phyloP scores from a whole-genome alignment of 75 land plant species.

The Ceratopteris richardii region DNA sequence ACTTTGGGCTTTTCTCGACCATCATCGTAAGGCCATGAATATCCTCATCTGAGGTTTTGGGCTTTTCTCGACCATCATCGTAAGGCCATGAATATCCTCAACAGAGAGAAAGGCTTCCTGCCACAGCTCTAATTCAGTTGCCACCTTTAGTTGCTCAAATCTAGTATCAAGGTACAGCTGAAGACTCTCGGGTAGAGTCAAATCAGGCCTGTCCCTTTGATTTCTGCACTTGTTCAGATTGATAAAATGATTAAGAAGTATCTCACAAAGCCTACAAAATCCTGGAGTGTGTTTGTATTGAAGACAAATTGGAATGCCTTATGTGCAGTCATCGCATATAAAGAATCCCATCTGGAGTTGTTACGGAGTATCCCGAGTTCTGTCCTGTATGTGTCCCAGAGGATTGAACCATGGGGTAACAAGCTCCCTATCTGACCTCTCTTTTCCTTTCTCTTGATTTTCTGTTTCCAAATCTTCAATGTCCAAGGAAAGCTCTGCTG shows the following conservation, averaged over 20 bases:
- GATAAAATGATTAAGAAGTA: conserved; percentile 69
- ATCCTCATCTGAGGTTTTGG: conserved; percentile 87
- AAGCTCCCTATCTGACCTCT: conserved; percentile 83
- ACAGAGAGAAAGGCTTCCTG: conserved; percentile 95
- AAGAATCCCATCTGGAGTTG: conserved; percentile 75
- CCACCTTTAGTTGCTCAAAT: conserved; percentile 87
- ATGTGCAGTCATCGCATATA: conserved; percentile 97
- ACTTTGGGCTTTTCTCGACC: conserved; percentile 84
- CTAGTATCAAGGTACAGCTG: conserved; percentile 85
- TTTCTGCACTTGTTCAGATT: conserved; percentile 88
- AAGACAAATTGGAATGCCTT: conserved; percentile 90
- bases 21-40: conserved; percentile 71
- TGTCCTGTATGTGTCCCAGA: conserved; percentile 92
- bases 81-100: conserved; percentile 95
- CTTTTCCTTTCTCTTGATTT: conserved; percentile 81
- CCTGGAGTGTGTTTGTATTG: conserved; percentile 91
- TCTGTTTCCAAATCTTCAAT: conserved; percentile 88
- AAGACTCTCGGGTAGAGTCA: conserved; percentile 77
- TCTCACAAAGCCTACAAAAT: conserved; percentile 86
- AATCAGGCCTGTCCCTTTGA: conserved; percentile 87
- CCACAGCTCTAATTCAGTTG: conserved; percentile 92
- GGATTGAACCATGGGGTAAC: conserved; percentile 96
- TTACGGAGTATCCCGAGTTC: conserved; percentile 80
- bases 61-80: conserved; percentile 85
- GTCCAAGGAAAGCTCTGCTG: conserved; percentile 75